phyloP scores from a whole-genome alignment of 139 green algal species.

The Chlorella sp. region DNA sequence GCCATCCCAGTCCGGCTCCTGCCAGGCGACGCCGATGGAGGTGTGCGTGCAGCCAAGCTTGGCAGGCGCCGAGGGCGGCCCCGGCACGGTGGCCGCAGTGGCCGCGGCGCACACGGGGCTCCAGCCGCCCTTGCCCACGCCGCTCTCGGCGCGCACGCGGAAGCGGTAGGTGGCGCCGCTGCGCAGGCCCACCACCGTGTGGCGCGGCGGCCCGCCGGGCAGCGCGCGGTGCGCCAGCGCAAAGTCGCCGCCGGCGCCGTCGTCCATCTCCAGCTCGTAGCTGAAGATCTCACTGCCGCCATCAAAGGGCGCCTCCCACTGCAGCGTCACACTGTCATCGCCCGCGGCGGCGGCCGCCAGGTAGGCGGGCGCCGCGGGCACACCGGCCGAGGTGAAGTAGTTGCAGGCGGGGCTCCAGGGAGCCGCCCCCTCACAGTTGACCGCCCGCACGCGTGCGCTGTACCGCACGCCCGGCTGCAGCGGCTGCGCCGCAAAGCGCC shows the following conservation, averaged over 20 bases:
- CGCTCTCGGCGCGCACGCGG: conserved; percentile 69
- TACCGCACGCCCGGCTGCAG: conserved; percentile 54
- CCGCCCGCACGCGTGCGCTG: conserved; percentile 46
- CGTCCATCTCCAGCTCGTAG: conserved; percentile 59
- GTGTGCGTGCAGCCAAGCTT: conserved; percentile 39
- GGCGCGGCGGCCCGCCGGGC: conserved; percentile 21
- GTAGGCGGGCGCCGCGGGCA: no score
- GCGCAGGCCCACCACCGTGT: conserved; percentile 36
- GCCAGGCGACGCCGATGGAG: conserved; percentile 61
- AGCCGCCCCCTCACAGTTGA: conserved; percentile 32
- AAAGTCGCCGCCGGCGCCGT: conserved; percentile 54
- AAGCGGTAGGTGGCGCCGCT: conserved; percentile 66
- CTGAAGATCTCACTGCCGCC: conserved; percentile 13
- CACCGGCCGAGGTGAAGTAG: no score
- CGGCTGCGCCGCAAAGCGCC: conserved; percentile 45
- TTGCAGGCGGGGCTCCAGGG: no score
- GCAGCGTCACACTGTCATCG: conserved; percentile 13
- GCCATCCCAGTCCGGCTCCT: conserved; percentile 52
- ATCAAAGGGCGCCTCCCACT: conserved; percentile 13
- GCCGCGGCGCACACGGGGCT: conserved; percentile 28
- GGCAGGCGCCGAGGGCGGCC: conserved; percentile 23
- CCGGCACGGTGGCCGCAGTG: conserved; percentile 48
- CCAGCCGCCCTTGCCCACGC: conserved; percentile 57
- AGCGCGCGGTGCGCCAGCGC: conserved; percentile 11
- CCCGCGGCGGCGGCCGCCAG: no score